These are phyloP conservation scores for Polyporus arcularius DNA, from an alignment of 768 basidiomycete genomes.

Conservation along the genomic window DNA sequence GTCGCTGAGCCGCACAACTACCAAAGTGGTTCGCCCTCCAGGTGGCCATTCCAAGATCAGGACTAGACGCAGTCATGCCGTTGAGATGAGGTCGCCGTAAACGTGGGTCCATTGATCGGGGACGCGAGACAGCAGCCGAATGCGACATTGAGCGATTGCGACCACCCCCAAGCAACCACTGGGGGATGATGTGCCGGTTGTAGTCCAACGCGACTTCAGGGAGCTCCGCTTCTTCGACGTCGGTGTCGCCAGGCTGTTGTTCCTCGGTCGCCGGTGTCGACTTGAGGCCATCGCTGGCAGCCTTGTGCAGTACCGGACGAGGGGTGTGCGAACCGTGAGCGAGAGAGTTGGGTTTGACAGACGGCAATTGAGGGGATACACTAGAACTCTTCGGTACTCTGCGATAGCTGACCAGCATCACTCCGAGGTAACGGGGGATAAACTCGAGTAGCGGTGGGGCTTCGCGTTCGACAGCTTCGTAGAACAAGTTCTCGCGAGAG, in stretches of 20 bases:
- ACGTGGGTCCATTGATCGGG: conserved; percentile 31
- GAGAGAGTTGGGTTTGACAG: conserved; percentile 20
- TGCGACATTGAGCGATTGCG: conserved; percentile 47
- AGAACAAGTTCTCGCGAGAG: conserved; percentile 95
- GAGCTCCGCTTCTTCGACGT: conserved; percentile 72
- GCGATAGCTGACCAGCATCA: conserved; percentile 97
- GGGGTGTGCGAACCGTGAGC: conserved; percentile 18
- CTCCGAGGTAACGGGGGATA: conserved; percentile 97
- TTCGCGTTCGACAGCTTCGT: conserved; percentile 93
- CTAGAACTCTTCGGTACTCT: conserved; percentile 48
- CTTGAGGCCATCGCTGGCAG: conserved; percentile 27
- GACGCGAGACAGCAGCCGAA: conserved; percentile 32
- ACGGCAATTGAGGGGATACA: conserved; percentile 14
- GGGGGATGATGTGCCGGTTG: conserved; percentile 95
- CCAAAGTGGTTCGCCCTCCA: conserved; percentile 5
- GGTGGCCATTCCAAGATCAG: conserved; percentile 51
- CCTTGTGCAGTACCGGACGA: conserved; percentile 31
- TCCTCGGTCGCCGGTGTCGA: conserved; percentile 1
- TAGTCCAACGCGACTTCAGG: conserved; percentile 93
- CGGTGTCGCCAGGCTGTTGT: conserved; percentile 45
- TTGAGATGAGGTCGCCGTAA: conserved; percentile 45
- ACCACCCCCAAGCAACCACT: conserved; percentile 75
- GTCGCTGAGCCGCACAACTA: conserved; percentile 12
- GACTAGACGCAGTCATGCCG: conserved; percentile 66
- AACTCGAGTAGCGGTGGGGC: conserved; percentile 90